These are phyloP conservation scores for Neophaeococcomyces mojaviensis DNA, from an alignment of 2,329 filamentous ascomycete species.

Conservation along the genomic window DNA sequence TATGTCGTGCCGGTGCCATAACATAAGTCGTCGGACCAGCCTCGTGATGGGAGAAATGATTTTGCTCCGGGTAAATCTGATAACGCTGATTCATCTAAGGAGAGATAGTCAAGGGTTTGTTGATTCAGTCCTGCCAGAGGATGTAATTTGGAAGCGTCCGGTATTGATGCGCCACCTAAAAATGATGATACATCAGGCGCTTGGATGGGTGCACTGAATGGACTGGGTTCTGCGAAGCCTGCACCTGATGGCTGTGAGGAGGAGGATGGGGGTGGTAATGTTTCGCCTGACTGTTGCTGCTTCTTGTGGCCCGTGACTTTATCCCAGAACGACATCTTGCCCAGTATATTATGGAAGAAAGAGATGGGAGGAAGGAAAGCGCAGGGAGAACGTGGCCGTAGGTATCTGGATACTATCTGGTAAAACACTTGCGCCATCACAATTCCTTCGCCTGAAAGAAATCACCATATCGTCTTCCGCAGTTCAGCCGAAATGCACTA, in stretches of 20 bases:
- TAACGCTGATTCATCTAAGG: constrained; percentile 83
- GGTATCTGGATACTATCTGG: neutral
- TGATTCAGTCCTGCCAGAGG: constrained; percentile 88
- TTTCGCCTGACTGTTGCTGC: constrained; percentile 25
- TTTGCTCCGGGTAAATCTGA: constrained; percentile 78
- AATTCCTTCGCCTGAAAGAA: neutral
- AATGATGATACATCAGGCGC: constrained; percentile 81
- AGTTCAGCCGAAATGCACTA: too few species aligned
- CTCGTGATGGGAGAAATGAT: constrained; percentile 85
- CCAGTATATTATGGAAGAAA: neutral
- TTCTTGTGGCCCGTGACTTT: constrained; percentile 53
- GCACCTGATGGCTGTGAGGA: constrained; percentile 12
- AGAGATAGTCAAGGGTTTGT: constrained; percentile 89
- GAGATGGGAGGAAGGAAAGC: constrained; percentile 6
- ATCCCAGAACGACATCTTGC: constrained; percentile 53
- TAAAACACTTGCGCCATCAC: neutral
- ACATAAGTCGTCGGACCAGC: constrained; percentile 96
- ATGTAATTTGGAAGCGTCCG: constrained; percentile 83
- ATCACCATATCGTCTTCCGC: too few species aligned
- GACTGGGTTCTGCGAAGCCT: constrained; percentile 43
- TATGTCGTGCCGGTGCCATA: constrained; percentile 96
- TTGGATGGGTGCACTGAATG: constrained; percentile 61
- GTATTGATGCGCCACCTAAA: constrained; percentile 65
- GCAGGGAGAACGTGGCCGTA: neutral
- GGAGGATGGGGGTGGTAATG: constrained; percentile 40